Base-by-base conservation (phyloP, 2,329 filamentous ascomycete genomes). In the Aschersonia sp. region DNA sequence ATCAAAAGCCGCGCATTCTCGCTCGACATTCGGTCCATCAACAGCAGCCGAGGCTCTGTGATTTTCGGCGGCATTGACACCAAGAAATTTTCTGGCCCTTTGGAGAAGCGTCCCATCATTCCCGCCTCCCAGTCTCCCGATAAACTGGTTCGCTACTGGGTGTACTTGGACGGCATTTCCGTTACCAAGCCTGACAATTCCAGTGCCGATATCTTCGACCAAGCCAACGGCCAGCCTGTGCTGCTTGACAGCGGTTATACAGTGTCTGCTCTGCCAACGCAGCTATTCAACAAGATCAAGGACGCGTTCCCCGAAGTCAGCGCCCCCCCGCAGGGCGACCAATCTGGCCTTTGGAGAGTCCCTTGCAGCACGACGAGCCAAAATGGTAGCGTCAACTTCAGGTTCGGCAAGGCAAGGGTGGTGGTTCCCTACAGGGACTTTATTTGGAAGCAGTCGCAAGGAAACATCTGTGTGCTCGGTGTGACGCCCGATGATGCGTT, bases 241-340 rank as follows among this genome's bases (percentile, higher is more conserved):
- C 70, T 82, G 30, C 70, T 85, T 30, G 81, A 85, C 62, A 81
- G 77, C 10, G 84, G 84, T 49, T 82, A 77, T 51, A 83, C 78
- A 42, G 66, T 85, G 48, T 82, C 76, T 60, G 78, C 82, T 52
- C 71, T 88, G 2, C 84, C 84, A 3, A 65, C 75, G 50, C 57
- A 66, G 32, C 61, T 84, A 50, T 72, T 77, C 50, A 52, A 63
- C 31, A 54, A 61, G 32, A 64, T 80, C 35, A 65, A 57, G 49
- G 61, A 46, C 58, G 67, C 55, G 50, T 78, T 65, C 54, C 62
- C 62, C 12, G 47, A 45, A 2, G 51, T 47, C 40, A 48, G 43
- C 30, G 31, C 48, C 4, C 51, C 52, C 30, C 31, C 45, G 4
- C 3, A 28, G 5, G 55, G 62, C 31, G 47, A 51, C 30, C 20